phyloP scores from a whole-genome alignment of 2,329 filamentous ascomycete species.

The Pseudogymnoascus verrucosus region DNA sequence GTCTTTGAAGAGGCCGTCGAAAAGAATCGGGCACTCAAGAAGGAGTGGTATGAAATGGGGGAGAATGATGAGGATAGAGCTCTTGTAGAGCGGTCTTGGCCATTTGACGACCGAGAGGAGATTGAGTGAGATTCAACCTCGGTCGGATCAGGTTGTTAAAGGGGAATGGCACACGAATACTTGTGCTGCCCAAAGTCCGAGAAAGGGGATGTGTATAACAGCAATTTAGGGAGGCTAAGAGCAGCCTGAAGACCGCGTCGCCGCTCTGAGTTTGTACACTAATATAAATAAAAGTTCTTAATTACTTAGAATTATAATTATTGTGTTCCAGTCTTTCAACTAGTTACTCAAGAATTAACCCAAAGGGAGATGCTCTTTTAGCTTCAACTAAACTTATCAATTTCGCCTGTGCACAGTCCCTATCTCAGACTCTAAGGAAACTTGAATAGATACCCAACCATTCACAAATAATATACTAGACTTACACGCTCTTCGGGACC shows the following conservation, averaged over 20 bases:
- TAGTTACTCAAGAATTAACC: background rate
- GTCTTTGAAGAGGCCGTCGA: constrained; percentile 18
- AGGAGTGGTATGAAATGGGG: background rate
- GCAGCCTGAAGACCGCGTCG: background rate
- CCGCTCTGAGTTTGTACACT: background rate
- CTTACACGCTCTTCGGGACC: background rate
- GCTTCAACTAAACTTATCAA: background rate
- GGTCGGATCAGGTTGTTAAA: background rate
- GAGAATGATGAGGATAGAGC: background rate
- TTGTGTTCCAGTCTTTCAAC: background rate
- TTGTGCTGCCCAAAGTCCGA: background rate
- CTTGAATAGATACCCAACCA: background rate
- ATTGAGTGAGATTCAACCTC: background rate
- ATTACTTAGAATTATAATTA: background rate
- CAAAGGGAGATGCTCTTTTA: background rate
- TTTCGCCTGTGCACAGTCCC: background rate
- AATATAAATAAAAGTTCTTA: background rate
- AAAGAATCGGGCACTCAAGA: constrained; percentile 3
- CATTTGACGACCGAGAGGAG: background rate
- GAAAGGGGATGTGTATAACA: background rate
- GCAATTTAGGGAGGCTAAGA: background rate
- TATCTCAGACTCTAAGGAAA: background rate
- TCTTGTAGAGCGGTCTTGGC: background rate
- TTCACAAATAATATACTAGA: background rate
- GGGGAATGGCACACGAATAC: background rate